A percentile compares a stretch with the other conserved stretches of the same genome.
phyloP scores from a whole-genome alignment of 768 basidiomycete species.

The Russula foetens region DNA sequence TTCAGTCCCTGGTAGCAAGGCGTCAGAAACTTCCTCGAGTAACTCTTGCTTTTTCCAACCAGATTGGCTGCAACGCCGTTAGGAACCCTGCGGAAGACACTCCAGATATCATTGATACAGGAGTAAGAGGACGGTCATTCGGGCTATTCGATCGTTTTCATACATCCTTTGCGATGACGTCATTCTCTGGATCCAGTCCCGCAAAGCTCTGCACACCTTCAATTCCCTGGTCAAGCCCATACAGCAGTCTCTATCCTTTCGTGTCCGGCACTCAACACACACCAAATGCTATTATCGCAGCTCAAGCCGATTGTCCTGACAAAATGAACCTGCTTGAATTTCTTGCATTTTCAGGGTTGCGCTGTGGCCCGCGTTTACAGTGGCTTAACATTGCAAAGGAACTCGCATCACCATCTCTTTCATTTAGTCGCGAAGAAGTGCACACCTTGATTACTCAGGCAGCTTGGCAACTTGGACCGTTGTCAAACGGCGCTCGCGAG shows the following conservation, averaged over 20 bases:
- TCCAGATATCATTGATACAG: not conserved
- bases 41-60: not conserved
- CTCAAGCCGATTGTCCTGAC: constrained; percentile 33
- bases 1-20: not conserved
- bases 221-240: too few species aligned
- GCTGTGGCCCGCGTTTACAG: constrained; percentile 37
- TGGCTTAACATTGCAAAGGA: constrained; percentile 45
- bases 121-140: not conserved
- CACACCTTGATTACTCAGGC: constrained; percentile 38
- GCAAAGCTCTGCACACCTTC: too few species aligned
- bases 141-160: not conserved
- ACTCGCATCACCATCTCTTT: constrained; percentile 31
- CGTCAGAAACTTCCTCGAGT: not conserved
- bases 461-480: constrained; percentile 34
- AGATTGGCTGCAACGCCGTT: too few species aligned
- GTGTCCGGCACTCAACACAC: constrained; percentile 14
- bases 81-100: not conserved
- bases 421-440: constrained; percentile 33
- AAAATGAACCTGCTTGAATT: constrained; percentile 39
- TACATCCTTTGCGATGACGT: not conserved
- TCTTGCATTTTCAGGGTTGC: constrained; percentile 36
- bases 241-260: not conserved
- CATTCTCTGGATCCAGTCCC: not conserved
- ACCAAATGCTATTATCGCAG: constrained; percentile 35
- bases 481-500: constrained; percentile 10